Percentiles rank a stretch among this genome's conserved stretches.
Conservation (phyloP, 2,329 filamentous ascomycete genomes). For the Aspergillus terreus region DNA sequence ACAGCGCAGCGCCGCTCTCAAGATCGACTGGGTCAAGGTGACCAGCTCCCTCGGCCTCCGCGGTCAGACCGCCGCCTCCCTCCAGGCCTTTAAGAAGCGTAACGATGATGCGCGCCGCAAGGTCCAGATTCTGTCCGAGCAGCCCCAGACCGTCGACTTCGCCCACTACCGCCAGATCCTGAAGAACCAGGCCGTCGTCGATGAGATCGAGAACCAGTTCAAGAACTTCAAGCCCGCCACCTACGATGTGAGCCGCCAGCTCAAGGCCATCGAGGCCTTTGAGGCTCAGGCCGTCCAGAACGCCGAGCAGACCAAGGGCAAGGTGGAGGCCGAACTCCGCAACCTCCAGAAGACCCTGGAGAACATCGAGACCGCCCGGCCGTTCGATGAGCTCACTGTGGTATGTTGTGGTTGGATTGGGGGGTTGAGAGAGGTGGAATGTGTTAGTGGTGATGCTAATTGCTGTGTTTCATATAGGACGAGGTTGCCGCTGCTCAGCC, state of each 20-base stretch:
- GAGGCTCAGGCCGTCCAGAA: constrained; percentile 96
- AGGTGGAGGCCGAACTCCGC: constrained; percentile 91
- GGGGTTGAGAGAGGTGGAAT: not conserved
- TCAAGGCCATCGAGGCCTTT: constrained; percentile 98
- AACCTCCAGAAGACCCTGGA: constrained; percentile 90
- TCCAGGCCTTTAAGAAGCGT: constrained; percentile 98
- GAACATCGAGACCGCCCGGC: constrained; percentile 94
- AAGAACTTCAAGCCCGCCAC: constrained; percentile 83
- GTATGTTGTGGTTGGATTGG: constrained; percentile 53
- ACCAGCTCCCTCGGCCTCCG: constrained; percentile 91
- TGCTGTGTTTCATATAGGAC: constrained; percentile 57
- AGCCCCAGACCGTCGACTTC: constrained; percentile 87
- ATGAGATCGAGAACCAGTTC: constrained; percentile 98
- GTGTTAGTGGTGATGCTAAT: constrained; percentile 6
- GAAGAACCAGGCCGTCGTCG: constrained; percentile 92
- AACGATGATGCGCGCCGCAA: constrained; percentile 98
- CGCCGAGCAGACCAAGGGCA: constrained; percentile 92
- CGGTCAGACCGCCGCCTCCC: constrained; percentile 85
- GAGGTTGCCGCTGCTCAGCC: constrained; percentile 91
- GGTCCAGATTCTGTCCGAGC: constrained; percentile 77
- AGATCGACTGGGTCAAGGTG: constrained; percentile 98
- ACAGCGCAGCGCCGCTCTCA: constrained; percentile 95
- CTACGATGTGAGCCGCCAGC: constrained; percentile 88
- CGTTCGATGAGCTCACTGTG: constrained; percentile 96
- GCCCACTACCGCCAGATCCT: constrained; percentile 82